These are phyloP conservation scores for Agrocybe chaxingu DNA, from an alignment of 768 basidiomycete species.

Conservation along the genomic window DNA sequence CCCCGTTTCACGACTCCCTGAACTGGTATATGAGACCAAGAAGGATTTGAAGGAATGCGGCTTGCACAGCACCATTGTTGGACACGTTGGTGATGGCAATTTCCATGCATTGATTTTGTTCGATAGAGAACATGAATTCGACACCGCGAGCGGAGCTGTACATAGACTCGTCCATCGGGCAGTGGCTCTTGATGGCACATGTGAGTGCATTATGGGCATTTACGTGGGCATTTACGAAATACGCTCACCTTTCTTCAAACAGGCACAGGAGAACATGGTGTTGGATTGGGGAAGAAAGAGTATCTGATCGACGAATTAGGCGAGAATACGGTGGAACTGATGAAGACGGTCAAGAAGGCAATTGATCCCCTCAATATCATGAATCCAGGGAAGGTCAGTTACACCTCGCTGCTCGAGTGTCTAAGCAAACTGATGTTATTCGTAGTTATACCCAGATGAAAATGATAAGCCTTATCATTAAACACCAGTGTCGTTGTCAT, in stretches of 20 bases:
- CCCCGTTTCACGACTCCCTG: conserved; percentile 65
- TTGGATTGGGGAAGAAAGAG: conserved; percentile 83
- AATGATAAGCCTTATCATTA: conserved; percentile 5
- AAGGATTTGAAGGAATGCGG: conserved; percentile 64
- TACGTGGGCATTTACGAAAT: not conserved
- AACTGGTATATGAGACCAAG: conserved; percentile 75
- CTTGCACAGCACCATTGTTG: conserved; percentile 67
- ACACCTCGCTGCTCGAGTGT: conserved; percentile 6
- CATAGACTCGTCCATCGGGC: conserved; percentile 74
- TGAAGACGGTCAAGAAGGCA: conserved; percentile 80
- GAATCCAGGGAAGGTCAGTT: conserved; percentile 76
- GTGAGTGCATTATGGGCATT: conserved; percentile 33
- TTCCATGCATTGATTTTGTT: conserved; percentile 58
- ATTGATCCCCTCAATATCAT: conserved; percentile 80
- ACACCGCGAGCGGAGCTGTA: conserved; percentile 53
- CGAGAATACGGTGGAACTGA: conserved; percentile 73
- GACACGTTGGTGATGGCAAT: conserved; percentile 77
- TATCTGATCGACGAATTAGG: conserved; percentile 86
- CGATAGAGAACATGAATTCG: conserved; percentile 54
- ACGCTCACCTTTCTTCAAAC: not conserved
- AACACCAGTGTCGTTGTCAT: not conserved
- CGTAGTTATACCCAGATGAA: conserved; percentile 32
- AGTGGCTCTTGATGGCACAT: conserved; percentile 72
- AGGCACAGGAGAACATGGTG: conserved; percentile 88
- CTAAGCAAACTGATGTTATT: not conserved